These are phyloP conservation scores for Cytospora mali DNA, from an alignment of 2,329 filamentous ascomycete genomes.

Conservation along the genomic window DNA sequence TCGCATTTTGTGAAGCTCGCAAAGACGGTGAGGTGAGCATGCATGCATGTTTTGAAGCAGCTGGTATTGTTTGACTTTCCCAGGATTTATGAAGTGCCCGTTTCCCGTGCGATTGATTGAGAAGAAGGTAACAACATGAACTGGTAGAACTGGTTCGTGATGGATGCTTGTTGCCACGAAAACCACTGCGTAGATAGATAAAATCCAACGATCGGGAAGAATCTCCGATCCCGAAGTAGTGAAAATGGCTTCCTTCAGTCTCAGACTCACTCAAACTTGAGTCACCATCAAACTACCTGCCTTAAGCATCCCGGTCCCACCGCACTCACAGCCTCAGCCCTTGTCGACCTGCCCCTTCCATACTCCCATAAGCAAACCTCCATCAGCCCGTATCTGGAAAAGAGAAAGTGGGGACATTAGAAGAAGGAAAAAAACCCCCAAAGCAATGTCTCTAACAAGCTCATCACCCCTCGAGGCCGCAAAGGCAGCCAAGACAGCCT, in stretches of 20 bases:
- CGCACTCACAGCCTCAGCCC: neutral
- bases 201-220: slow-evolving; percentile 10
- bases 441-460: slow-evolving; percentile 83
- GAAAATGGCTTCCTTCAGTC: slow-evolving; percentile 14
- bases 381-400: neutral
- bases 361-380: neutral
- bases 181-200: neutral
- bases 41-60: neutral
- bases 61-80: neutral
- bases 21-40: neutral
- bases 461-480: slow-evolving; percentile 79
- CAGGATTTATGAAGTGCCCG: neutral
- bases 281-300: neutral
- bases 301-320: neutral
- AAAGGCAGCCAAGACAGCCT: slow-evolving; percentile 75
- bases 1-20: neutral
- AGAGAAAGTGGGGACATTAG: neutral
- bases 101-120: neutral
- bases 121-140: neutral
- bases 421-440: neutral
- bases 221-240: slow-evolving; percentile 14
- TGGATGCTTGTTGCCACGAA: neutral
- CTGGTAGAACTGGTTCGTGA: neutral
- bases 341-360: neutral
- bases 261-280: neutral